Conservation (phyloP, 345 rosid genomes). For the Eucalyptus microcorys region DNA sequence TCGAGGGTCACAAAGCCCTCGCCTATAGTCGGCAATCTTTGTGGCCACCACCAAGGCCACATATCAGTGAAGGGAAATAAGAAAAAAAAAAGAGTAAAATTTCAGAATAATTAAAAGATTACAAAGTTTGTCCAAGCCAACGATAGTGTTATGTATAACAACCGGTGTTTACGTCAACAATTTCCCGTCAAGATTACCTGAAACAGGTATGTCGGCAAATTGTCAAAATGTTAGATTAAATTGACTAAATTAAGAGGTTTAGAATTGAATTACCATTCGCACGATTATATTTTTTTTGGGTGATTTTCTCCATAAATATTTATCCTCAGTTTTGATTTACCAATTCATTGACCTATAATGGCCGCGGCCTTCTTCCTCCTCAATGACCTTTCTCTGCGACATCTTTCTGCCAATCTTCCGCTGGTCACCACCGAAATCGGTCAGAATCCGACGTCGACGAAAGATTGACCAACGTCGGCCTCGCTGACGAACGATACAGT, state of each 20-base stretch:
- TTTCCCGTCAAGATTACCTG: too few relatives aligned
- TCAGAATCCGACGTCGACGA: neutral
- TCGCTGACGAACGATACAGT: neutral
- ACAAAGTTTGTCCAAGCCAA: too few relatives aligned
- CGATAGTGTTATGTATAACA: too few relatives aligned
- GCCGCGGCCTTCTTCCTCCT: neutral
- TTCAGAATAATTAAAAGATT: too few relatives aligned
- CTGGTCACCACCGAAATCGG: neutral
- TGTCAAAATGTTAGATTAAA: neutral
- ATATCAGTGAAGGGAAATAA: too few relatives aligned
- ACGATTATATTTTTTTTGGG: fast-evolving
- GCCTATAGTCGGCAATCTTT: fast-evolving
- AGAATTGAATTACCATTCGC: neutral
- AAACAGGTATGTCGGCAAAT: neutral
- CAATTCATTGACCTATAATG: neutral
- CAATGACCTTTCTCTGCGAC: neutral
- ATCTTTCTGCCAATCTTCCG: neutral
- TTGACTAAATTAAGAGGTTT: neutral
- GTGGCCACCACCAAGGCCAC: too few relatives aligned
- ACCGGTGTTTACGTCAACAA: too few relatives aligned
- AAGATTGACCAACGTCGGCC: neutral
- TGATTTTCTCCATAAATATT: neutral
- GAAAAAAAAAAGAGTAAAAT: too few relatives aligned
- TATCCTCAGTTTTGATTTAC: neutral
- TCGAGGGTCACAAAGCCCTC: too few relatives aligned